Evolutionary conservation across 2,329 filamentous ascomycete genomes (phyloP).

Genomic region (Cercospora sojina): DNA sequence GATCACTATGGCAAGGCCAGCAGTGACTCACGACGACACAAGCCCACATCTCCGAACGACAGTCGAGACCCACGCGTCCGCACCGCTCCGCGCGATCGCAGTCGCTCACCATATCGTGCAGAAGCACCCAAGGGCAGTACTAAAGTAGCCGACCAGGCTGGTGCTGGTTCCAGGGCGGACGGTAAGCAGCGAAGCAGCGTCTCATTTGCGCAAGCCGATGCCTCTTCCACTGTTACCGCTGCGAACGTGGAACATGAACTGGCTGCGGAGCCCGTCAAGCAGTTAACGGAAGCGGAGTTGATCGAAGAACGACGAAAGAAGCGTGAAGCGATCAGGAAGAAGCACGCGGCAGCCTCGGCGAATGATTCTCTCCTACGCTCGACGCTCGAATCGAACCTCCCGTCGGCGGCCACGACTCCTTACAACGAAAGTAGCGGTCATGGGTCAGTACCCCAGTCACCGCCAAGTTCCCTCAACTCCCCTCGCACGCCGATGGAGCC

Average conservation of each 20-base stretch:
- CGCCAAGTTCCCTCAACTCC: conserved; percentile 34
- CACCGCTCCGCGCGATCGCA: conserved; percentile 21
- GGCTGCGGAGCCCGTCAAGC: conserved; percentile 39
- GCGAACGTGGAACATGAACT: conserved; percentile 36
- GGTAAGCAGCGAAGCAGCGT: conserved; percentile 22
- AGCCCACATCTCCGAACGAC: conserved; percentile 39
- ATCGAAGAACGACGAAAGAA: conserved; percentile 82
- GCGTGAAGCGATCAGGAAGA: conserved; percentile 81
- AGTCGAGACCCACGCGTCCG: conserved; percentile 13
- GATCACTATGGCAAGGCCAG: conserved; percentile 54
- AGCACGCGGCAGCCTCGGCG: conserved; percentile 62
- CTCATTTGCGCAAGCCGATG: conserved; percentile 24
- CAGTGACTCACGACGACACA: conserved; percentile 60
- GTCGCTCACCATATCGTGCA: conserved; percentile 32
- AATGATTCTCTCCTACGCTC: conserved; percentile 63
- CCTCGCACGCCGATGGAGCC: conserved; percentile 40
- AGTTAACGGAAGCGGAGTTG: conserved; percentile 73
- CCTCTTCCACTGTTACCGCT: conserved; percentile 4
- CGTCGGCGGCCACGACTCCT: conserved; percentile 40
- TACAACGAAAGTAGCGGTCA: conserved; percentile 30
- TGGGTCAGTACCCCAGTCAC: conserved; percentile 31
- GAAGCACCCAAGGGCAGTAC: conserved; percentile 1
- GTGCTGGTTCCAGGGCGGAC: conserved; percentile 5
- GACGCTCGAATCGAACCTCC: conserved; percentile 51
- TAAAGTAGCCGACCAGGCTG: conserved; percentile 21